Evolutionary conservation across 176 grass and related monocot genomes (phyloP), one percentile per base, ranked within the genome.

Genomic region (Rhipidocladum racemiflorum): DNA sequence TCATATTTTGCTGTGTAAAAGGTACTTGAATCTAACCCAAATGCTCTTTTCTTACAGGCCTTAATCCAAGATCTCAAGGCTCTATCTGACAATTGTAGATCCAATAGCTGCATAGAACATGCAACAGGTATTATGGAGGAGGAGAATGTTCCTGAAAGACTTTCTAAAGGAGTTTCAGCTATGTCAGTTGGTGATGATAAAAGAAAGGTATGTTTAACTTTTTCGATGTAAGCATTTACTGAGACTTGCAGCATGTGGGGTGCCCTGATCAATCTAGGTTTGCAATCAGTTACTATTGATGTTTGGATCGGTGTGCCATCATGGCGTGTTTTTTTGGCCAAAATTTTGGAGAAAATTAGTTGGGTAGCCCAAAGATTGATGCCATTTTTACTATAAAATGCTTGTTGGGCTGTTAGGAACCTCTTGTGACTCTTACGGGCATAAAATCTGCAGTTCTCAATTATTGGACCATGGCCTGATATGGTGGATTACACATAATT

Each of bases 81-180:
- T 81, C 91, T 99, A 24, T 89, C 85, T 64, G 89, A 93, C 38
- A 93, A 89, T 29, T 99, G 96, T 82, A 91, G 96, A 90, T 91
- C 96, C 17, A 95, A 61, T 85, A 93, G 84, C 74, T 99, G 91
- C 72, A 93, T 99, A 72, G 96, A 99, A 87, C 96, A 99, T 86
- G 92, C 96, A 72, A 86, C 82, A 28, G 92, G 92, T 66, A 88
- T 99, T 87, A 87, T 93, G 82, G 96, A 95, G 70, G 96, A 90
- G 63, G 92, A 99, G 68, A 90, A 66, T 88, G 88, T 94, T 85
- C 96, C 91, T 70, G 87, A 90, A 91, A 93, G 50, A 32, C 92
- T 99, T 61, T 99, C 91, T 8, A 95, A 99, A 91, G 82, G 80
- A 79, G 90, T 99, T 36, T 93, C 92, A 69, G 90, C 81, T 70